A percentile compares a stretch with the other conserved stretches of the same genome.
Conservation (phyloP, 164 flowering plant species). For the Santalum album region DNA sequence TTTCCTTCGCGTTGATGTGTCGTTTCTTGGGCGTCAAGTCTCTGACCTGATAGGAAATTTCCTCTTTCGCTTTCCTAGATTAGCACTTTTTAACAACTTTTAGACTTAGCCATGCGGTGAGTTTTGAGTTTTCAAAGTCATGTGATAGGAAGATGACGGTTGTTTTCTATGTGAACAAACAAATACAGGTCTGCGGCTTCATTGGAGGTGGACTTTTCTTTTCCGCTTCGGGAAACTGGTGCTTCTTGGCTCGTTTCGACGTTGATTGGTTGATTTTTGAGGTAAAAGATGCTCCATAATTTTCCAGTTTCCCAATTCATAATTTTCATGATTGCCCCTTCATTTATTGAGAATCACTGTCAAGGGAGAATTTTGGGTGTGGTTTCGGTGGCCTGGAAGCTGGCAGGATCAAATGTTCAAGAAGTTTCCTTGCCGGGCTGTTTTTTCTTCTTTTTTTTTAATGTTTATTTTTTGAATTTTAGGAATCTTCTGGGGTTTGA, state of each 20-base stretch:
- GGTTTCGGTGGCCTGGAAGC: neutral
- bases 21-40: too few species aligned
- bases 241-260: neutral
- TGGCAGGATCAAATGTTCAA: neutral
- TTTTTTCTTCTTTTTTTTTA: too few species aligned
- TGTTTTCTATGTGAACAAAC: neutral
- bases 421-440: too few species aligned
- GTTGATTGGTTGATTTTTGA: neutral
- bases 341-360: neutral
- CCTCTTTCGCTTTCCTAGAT: too few species aligned
- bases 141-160: neutral
- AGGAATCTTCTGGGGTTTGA: neutral
- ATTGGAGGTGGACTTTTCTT: slow-evolving; percentile 2
- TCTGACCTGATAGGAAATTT: too few species aligned
- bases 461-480: too few species aligned
- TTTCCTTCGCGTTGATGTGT: too few species aligned
- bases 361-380: neutral
- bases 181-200: neutral
- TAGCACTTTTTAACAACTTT: slow-evolving; percentile 1
- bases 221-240: neutral
- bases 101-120: neutral
- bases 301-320: neutral
- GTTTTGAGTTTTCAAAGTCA: neutral
- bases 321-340: neutral
- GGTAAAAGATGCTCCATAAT: neutral